These are phyloP conservation scores for Suillus tomentosus DNA, from an alignment of 768 basidiomycete species.

Conservation along the genomic window DNA sequence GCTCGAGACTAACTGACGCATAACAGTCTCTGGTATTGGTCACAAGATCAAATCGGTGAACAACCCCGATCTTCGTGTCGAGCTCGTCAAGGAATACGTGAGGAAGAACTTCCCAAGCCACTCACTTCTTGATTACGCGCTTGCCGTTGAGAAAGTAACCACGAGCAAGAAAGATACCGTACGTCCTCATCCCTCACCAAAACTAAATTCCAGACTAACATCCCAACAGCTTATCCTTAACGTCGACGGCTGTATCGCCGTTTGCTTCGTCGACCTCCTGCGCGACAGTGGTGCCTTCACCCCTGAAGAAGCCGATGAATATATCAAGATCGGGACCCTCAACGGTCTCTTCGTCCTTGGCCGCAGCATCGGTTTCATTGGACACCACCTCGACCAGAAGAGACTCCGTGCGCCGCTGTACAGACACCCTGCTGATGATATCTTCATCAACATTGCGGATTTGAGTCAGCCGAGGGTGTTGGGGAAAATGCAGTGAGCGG, in stretches of 20 bases:
- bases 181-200: slow-evolving; percentile 9
- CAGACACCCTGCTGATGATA: slow-evolving; percentile 93
- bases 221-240: slow-evolving; percentile 79
- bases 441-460: slow-evolving; percentile 94
- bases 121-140: slow-evolving; percentile 89
- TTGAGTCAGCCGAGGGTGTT: slow-evolving; percentile 78
- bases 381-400: slow-evolving; percentile 96
- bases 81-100: slow-evolving; percentile 95
- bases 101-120: slow-evolving; percentile 95
- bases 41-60: slow-evolving; percentile 99
- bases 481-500: slow-evolving; percentile 37
- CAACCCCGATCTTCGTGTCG: slow-evolving; percentile 91
- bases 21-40: slow-evolving; percentile 89
- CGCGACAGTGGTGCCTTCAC: slow-evolving; percentile 93
- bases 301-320: slow-evolving; percentile 94
- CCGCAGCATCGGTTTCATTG: slow-evolving; percentile 96
- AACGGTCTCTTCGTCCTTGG: slow-evolving; percentile 98
- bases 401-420: slow-evolving; percentile 89
- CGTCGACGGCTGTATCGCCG: slow-evolving; percentile 94
- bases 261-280: slow-evolving; percentile 94
- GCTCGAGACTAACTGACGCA: neutral
- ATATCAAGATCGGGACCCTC: slow-evolving; percentile 94
- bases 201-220: neutral
- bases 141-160: slow-evolving; percentile 97
- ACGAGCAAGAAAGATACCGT: slow-evolving; percentile 97